These are phyloP conservation scores for Lichtheimia ramosa DNA, from an alignment of 371 early-diverging fungal genomes.

Conservation along the genomic window DNA sequence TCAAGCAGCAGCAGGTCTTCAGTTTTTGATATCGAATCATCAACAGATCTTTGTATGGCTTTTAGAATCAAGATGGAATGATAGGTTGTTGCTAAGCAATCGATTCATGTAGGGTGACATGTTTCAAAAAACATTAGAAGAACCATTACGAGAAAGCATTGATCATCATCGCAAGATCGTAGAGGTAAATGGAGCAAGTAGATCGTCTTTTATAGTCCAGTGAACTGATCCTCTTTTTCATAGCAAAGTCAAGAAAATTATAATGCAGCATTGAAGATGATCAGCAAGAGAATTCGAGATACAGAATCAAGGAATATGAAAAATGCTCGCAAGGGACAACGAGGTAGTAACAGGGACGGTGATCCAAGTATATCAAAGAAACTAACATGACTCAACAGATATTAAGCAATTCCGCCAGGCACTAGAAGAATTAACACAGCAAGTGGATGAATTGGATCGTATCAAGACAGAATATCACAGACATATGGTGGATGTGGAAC, in stretches of 20 bases:
- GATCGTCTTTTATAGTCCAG: background rate
- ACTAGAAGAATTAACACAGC: constrained; percentile 42
- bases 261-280: constrained; percentile 40
- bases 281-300: constrained; percentile 53
- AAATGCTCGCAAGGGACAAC: constrained; percentile 46
- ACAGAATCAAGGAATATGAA: constrained; percentile 51
- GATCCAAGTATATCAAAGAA: background rate
- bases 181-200: constrained; percentile 15
- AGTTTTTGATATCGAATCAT: constrained; percentile 56
- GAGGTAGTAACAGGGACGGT: constrained; percentile 26
- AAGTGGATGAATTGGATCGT: constrained; percentile 54
- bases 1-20: constrained; percentile 58
- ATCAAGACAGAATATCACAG: constrained; percentile 49
- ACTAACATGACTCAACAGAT: constrained; percentile 13
- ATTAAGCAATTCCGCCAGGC: constrained; percentile 48
- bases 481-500: constrained; percentile 47
- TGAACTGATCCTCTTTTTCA: too few relatives aligned
- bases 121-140: constrained; percentile 48
- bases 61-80: background rate
- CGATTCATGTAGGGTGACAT: constrained; percentile 38
- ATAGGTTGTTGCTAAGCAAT: background rate
- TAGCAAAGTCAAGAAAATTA: constrained; percentile 51
- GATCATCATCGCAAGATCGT: constrained; percentile 47
- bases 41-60: constrained; percentile 53
- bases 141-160: constrained; percentile 46